Base-by-base conservation (phyloP, 192 early-diverging fungal species). In the Tieghemiomyces parasiticus region DNA sequence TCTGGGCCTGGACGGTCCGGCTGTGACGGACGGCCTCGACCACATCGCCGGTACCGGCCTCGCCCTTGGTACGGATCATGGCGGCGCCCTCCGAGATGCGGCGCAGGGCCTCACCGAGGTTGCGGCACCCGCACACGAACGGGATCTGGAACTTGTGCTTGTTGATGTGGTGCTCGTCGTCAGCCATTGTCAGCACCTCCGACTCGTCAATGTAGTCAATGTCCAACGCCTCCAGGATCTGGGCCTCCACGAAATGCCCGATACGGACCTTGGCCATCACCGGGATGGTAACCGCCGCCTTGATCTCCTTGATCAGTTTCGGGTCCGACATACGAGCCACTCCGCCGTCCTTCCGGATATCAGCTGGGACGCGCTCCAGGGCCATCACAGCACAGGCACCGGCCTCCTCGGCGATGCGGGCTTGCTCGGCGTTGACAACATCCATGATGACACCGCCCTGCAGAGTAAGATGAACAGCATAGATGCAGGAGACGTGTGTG, bases 381-480 rank as follows among this genome's bases (percentile, higher is more conserved):
- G 93, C 94, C 91, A 97, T 95, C 60, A 97, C 95, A 60, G 92
- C 94, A 62, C 84, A 86, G 44, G 95, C 95, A 68, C 94, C 94
- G 56, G 94, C 94, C 61, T 90, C 88, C 69, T 95, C 92, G 53
- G 95, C 95, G 66, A 99, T 97, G 44, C 89, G 76, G 20, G 95
- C 95, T 74, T 99, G 94, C 69, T 99, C 92, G 54, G 84, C 90
- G 67, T 97, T 90, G 63, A 94, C 83, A 19, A 96, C 95, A 73
- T 97, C 95, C 93, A 99, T 96, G 72, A 99, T 97, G 22, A 99
- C 95, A 61, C 96, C 96, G 58, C 92, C 93, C 88, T 91, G n/a
- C n/a, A n/a, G n/a, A n/a, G n/a, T n/a, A n/a, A n/a, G n/a, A 61
- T 25, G 47, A 45, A 59, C n/a, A n/a, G n/a, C n/a, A n/a, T n/a